Conservation (phyloP, 208 protist species). For the Balamuthia mandrillaris region DNA sequence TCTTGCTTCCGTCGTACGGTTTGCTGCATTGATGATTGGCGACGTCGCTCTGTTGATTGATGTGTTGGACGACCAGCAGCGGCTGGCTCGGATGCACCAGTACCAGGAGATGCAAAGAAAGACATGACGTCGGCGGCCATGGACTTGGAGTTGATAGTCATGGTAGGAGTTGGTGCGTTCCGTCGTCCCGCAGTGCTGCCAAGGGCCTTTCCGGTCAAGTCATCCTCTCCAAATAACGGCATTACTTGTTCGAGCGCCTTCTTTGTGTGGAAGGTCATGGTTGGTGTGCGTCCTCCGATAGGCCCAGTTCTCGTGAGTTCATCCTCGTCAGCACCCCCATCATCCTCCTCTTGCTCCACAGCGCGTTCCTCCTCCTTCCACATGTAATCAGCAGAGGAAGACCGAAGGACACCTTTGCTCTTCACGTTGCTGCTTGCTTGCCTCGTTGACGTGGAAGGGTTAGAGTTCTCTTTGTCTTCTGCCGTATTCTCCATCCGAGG, state of each 20-base stretch:
- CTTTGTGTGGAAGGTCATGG: not conserved
- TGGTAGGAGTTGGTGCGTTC: conserved; percentile 18
- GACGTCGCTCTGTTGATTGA: no score
- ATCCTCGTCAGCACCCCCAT: not conserved
- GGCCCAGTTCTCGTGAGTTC: not conserved
- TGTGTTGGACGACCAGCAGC: no score
- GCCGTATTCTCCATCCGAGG: no score
- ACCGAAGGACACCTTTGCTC: no score
- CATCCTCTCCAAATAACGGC: not conserved
- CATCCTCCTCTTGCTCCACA: not conserved
- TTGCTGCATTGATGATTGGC: no score
- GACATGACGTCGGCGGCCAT: conserved; percentile 46
- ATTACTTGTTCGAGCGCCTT: not conserved
- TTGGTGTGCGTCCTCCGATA: not conserved
- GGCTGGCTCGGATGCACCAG: no score
- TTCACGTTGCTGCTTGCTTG: no score
- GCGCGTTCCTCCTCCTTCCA: not conserved
- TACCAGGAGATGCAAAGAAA: no score
- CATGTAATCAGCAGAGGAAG: no score
- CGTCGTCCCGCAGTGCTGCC: not conserved
- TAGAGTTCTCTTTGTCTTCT: no score
- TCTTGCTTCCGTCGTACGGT: no score
- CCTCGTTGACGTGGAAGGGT: no score
- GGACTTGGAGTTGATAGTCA: conserved; percentile 53
- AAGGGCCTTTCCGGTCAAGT: not conserved